Evolutionary conservation across 352 stramenopile species (phyloP).

Genomic region (Thalassiosira livingstoniorum): DNA sequence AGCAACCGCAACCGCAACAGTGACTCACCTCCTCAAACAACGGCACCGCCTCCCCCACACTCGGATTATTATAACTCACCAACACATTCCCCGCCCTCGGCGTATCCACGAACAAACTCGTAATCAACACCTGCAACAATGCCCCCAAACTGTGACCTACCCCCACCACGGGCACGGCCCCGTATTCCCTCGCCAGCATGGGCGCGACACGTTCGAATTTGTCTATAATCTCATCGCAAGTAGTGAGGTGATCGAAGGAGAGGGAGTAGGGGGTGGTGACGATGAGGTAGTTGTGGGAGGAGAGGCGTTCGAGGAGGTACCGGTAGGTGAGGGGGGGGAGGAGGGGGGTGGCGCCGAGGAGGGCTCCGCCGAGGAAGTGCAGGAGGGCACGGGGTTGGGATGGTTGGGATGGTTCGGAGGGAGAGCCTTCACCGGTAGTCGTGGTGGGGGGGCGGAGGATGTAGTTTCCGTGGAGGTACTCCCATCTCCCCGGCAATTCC

Average conservation of each 20-base stretch:
- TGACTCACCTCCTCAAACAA: slow-evolving; percentile 74
- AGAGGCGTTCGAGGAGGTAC: slow-evolving; percentile 84
- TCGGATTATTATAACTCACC: slow-evolving; percentile 88
- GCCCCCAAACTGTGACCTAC: slow-evolving; percentile 87
- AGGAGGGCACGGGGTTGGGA: slow-evolving; percentile 52
- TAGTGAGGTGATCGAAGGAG: slow-evolving; percentile 87
- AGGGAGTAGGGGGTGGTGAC: slow-evolving; percentile 88
- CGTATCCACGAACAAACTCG: slow-evolving; percentile 87
- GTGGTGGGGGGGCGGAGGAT: slow-evolving; percentile 69
- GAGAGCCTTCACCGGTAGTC: too few relatives aligned
- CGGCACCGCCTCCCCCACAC: slow-evolving; percentile 72
- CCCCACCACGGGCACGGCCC: slow-evolving; percentile 86
- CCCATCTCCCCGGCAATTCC: slow-evolving; percentile 52
- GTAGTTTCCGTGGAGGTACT: slow-evolving; percentile 80
- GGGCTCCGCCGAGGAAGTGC: slow-evolving; percentile 80
- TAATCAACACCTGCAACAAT: slow-evolving; percentile 87
- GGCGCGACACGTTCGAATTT: slow-evolving; percentile 78
- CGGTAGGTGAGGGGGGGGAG: slow-evolving; percentile 85
- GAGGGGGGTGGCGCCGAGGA: slow-evolving; percentile 76
- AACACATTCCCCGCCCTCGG: slow-evolving; percentile 85
- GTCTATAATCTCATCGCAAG: slow-evolving; percentile 86
- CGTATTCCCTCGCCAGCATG: slow-evolving; percentile 72
- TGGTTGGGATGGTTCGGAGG: background rate
- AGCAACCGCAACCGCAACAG: too few relatives aligned
- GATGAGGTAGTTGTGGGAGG: slow-evolving; percentile 79